Conservation (phyloP, 2,329 filamentous ascomycete genomes). For the Metarhizium sp. region DNA sequence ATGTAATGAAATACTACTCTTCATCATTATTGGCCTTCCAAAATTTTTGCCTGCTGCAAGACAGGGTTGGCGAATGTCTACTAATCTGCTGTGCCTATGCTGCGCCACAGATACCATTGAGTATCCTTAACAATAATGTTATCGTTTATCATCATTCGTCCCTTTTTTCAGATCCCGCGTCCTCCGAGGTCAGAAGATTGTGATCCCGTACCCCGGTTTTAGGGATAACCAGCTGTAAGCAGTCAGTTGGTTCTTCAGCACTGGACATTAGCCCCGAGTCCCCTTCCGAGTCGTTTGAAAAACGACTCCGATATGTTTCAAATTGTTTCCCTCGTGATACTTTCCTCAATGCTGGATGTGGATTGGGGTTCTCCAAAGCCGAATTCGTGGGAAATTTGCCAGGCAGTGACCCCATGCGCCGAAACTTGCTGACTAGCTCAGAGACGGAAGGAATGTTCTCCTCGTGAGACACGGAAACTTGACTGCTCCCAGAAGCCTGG, state of each 20-base stretch:
- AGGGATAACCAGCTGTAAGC: background rate
- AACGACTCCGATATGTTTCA: slow-evolving; percentile 6
- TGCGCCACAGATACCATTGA: background rate
- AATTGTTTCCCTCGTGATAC: slow-evolving; percentile 4
- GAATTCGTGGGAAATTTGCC: background rate
- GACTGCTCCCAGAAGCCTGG: slow-evolving; percentile 2
- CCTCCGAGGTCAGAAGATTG: background rate
- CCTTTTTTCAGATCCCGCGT: background rate
- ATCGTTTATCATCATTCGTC: background rate
- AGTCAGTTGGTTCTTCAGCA: background rate
- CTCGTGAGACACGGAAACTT: background rate
- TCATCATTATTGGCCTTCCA: slow-evolving; percentile 7
- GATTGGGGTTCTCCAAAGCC: background rate
- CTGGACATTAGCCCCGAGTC: background rate
- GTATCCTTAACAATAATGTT: background rate
- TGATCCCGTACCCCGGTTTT: background rate
- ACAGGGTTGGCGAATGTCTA: slow-evolving; percentile 1
- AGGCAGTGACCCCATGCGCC: slow-evolving; percentile 11
- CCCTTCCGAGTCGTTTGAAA: slow-evolving; percentile 7
- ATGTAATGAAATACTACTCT: slow-evolving; percentile 9
- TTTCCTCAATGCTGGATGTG: slow-evolving; percentile 2
- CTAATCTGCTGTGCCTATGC: background rate
- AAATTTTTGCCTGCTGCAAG: slow-evolving; percentile 1
- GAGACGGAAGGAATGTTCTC: slow-evolving; percentile 13
- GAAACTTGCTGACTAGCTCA: slow-evolving; percentile 16